Evolutionary conservation across 129 eudicot species (phyloP).

Genomic region (Mikania micrantha): DNA sequence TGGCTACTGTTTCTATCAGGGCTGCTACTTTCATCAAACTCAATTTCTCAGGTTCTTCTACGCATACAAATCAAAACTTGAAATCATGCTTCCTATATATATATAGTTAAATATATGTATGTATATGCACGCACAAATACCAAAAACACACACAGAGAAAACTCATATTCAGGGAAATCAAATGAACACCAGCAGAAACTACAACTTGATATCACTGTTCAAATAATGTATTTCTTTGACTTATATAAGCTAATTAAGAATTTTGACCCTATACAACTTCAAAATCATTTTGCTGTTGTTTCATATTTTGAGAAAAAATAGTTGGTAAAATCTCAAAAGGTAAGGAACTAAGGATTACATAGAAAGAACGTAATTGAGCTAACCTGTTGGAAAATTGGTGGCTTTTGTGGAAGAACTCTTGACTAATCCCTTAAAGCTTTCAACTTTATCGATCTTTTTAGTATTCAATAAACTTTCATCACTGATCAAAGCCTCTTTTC

Average conservation of each 20-base stretch:
- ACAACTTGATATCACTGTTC: neutral
- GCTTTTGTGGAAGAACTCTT: conserved; percentile 30
- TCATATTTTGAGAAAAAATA: neutral
- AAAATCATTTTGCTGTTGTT: neutral
- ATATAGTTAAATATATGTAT: no score
- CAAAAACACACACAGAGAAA: neutral
- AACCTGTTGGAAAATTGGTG: conserved; percentile 44
- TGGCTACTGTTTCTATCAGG: conserved; percentile 54
- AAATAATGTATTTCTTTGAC: neutral
- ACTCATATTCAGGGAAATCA: neutral
- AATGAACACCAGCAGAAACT: neutral
- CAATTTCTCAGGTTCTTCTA: conserved; percentile 43
- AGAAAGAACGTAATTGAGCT: conserved; percentile 8
- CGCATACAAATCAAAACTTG: conserved; percentile 24
- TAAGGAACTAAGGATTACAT: neutral
- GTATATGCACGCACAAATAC: conserved; percentile 15
- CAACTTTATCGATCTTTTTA: conserved; percentile 23
- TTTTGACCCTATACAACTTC: neutral
- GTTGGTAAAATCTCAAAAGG: neutral
- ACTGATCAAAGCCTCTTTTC: conserved; percentile 18
- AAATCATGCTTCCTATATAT: conserved; percentile 16
- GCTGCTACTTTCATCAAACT: conserved; percentile 78
- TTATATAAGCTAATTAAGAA: neutral
- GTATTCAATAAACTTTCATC: conserved; percentile 32
- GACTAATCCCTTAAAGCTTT: conserved; percentile 29